phyloP scores from a whole-genome alignment of 176 grass and related monocot species.

The Elaeis guineensis region DNA sequence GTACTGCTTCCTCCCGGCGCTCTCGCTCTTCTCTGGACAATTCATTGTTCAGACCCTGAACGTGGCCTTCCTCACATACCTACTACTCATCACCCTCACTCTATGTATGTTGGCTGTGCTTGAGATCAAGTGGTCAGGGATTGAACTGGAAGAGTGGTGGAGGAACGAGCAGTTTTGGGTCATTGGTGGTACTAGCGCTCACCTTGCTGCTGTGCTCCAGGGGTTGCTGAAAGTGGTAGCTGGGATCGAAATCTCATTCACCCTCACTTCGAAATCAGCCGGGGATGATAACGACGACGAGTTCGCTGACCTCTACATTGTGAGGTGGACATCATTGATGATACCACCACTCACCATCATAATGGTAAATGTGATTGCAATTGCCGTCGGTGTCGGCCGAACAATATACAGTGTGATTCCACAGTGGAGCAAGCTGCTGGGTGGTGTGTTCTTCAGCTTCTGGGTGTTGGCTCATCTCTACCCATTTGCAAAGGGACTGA shows the following conservation, averaged over 20 bases:
- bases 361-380: conserved; percentile 91
- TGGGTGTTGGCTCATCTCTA: conserved; percentile 97
- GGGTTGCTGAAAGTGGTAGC: conserved; percentile 90
- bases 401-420: conserved; percentile 90
- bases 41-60: conserved; percentile 96
- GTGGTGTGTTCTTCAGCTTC: conserved; percentile 95
- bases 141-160: conserved; percentile 97
- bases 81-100: conserved; percentile 77
- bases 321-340: conserved; percentile 95
- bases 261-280: conserved; percentile 72
- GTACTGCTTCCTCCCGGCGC: conserved; percentile 96
- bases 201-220: conserved; percentile 82
- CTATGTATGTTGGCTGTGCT: conserved; percentile 80
- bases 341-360: conserved; percentile 90
- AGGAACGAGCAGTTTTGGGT: conserved; percentile 98
- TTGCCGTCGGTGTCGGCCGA: conserved; percentile 82
- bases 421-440: conserved; percentile 96
- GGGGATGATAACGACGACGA: conserved; percentile 77
- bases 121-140: conserved; percentile 96
- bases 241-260: conserved; percentile 95
- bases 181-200: conserved; percentile 90
- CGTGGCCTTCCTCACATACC: conserved; percentile 79
- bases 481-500: conserved; percentile 93
- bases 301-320: conserved; percentile 71
- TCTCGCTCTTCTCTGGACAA: conserved; percentile 94